Percentiles rank a stretch among this genome's conserved stretches.
Evolutionary conservation across 2,329 filamentous ascomycete species (phyloP).

Genomic region (Talaromyces sp.): DNA sequence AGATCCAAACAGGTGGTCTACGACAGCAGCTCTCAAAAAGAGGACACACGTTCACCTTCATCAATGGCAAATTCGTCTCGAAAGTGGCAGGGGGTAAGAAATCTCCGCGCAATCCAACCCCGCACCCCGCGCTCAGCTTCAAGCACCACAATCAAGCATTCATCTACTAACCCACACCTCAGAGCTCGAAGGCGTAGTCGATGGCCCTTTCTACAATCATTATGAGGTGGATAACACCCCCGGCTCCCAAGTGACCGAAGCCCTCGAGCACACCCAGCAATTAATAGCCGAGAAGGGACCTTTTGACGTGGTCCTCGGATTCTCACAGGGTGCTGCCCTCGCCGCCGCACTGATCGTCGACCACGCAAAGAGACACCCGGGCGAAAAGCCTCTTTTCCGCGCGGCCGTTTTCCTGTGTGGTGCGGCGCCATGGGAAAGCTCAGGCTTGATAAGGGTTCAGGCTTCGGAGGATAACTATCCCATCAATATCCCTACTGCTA

Average conservation of each 20-base stretch:
- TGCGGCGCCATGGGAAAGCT: slow-evolving; percentile 28
- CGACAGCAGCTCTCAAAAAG: slow-evolving; percentile 28
- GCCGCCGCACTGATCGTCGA: slow-evolving; percentile 29
- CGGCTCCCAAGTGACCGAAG: slow-evolving; percentile 24
- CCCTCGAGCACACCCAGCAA: slow-evolving; percentile 28
- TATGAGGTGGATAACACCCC: slow-evolving; percentile 29
- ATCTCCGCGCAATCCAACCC: neutral
- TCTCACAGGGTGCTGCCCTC: slow-evolving; percentile 36
- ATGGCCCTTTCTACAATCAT: slow-evolving; percentile 37
- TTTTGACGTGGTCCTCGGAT: slow-evolving; percentile 37
- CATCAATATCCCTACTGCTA: slow-evolving; percentile 41
- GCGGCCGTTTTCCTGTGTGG: slow-evolving; percentile 36
- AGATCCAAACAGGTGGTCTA: slow-evolving; percentile 38
- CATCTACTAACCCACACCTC: neutral
- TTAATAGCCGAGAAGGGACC: slow-evolving; percentile 30
- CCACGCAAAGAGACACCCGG: slow-evolving; percentile 24
- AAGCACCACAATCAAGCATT: neutral
- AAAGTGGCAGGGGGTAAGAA: slow-evolving; percentile 31
- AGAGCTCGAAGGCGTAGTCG: slow-evolving; percentile 35
- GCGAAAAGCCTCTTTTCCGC: slow-evolving; percentile 30
- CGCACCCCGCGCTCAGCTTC: neutral
- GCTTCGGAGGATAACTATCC: slow-evolving; percentile 18
- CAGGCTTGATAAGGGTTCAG: slow-evolving; percentile 22
- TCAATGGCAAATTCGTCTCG: slow-evolving; percentile 30
- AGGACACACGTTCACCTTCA: slow-evolving; percentile 33